Conservation (phyloP, 1,284 basidiomycete genomes). For the Sporisorium scitamineum region DNA sequence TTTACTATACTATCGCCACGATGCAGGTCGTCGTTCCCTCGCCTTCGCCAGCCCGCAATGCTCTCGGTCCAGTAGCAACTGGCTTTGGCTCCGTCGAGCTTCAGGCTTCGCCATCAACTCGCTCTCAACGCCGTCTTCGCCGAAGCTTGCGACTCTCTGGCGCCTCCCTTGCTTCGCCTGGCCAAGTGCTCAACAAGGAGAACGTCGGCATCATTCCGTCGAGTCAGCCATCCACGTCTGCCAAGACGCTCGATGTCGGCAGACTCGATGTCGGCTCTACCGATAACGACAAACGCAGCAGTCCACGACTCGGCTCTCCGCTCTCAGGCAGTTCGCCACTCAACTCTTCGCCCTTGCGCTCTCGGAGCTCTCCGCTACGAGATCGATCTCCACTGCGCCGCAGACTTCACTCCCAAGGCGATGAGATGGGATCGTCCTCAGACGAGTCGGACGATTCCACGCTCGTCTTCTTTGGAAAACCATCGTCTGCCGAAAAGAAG, state of each 20-base stretch:
- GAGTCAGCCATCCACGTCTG: slow-evolving; percentile 26
- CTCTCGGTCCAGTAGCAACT: background rate
- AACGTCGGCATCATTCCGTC: slow-evolving; percentile 2
- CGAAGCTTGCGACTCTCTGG: slow-evolving; percentile 34
- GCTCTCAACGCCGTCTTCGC: slow-evolving; percentile 22
- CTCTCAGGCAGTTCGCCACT: slow-evolving; percentile 12
- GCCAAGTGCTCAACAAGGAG: slow-evolving; percentile 24
- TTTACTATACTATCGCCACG: background rate
- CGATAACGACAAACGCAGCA: slow-evolving; percentile 14
- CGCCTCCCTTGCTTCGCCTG: slow-evolving; percentile 18
- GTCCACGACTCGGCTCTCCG: slow-evolving; percentile 4
- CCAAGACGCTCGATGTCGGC: slow-evolving; percentile 29
- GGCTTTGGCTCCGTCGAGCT: background rate
- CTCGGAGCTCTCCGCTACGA: slow-evolving; percentile 23
- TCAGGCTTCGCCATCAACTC: slow-evolving; percentile 12
- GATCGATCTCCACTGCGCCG: slow-evolving; percentile 23
- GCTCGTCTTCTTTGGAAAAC: slow-evolving; percentile 53
- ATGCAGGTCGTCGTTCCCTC: slow-evolving; percentile 27
- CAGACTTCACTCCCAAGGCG: background rate
- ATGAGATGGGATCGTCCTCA: slow-evolving; percentile 29
- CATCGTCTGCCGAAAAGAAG: slow-evolving; percentile 48
- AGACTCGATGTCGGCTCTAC: slow-evolving; percentile 8
- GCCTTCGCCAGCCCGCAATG: background rate
- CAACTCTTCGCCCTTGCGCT: slow-evolving; percentile 19
- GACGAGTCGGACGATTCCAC: slow-evolving; percentile 44